Base-by-base conservation (phyloP, 495 filamentous ascomycete genomes). In the Physcia stellaris region DNA sequence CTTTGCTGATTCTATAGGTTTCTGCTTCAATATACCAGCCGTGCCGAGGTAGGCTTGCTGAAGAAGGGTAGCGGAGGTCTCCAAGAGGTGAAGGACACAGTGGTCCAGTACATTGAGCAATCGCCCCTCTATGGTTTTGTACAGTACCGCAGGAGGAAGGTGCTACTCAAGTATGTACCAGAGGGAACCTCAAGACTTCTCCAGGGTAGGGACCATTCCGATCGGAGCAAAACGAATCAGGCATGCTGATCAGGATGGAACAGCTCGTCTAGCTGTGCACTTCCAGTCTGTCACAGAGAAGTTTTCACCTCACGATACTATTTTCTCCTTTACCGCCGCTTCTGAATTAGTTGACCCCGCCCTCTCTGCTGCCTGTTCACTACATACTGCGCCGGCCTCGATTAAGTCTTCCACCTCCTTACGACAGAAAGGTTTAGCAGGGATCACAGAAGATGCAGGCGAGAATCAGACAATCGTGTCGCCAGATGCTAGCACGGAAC, bases 111-210 rank as follows among this genome's bases (percentile, higher is more conserved):
- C 50, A 71, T 79, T 26, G 85, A 95, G 41, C 69, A 67, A 30
- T 88, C 84, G 33, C 90, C 92, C 9, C 63, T 98, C 18, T 98
- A 87, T 53, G 92, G 90, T 26, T 90, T 94, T 45, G 61, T 98
- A 37, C 73, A 83, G 39, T 96, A 95, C 52, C 72, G 90, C 18
- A 76, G 87, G 48, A 73, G 85, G 49, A 95, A 86, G 61, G 80
- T 96, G 37, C 62, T 98, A 31, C 71, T 98, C 50, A 94, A 87
- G 55, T 94, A 86, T 52, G 64, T 94, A 37, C 92, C 92, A 2
- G 83, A 94, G 46, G 84, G 79, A 24, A 80, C 86, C 35, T 95
- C 88, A 37, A 72, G 90, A 42, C 66, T 98, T 36, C 59, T 98
- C 18, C 81, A 90, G 80, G 90, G 90, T 94, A 59, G 48, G 70